Conservation (phyloP, 2,329 filamentous ascomycete species). For the Hymenoscyphus infarciens region DNA sequence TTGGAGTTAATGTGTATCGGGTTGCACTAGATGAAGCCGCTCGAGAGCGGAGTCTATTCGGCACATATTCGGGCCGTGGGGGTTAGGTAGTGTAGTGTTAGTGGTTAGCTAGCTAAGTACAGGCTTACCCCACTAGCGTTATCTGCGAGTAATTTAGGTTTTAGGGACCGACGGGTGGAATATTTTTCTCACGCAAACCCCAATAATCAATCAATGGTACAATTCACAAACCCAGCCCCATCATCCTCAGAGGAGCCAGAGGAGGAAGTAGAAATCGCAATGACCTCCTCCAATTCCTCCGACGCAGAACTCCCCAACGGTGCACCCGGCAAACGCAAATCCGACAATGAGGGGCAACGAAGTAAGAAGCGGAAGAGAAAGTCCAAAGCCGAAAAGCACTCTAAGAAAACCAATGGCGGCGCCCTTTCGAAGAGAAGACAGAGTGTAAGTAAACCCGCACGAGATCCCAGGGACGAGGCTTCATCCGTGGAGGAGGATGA, state of each 20-base stretch:
- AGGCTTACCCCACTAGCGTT: background rate
- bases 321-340: slow-evolving; percentile 20
- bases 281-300: slow-evolving; percentile 13
- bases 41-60: too few species aligned
- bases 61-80: too few species aligned
- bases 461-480: slow-evolving; percentile 54
- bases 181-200: background rate
- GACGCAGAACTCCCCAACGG: slow-evolving; percentile 16
- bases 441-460: slow-evolving; percentile 58
- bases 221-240: slow-evolving; percentile 23
- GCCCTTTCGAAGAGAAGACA: slow-evolving; percentile 42
- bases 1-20: too few species aligned
- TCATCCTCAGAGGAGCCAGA: slow-evolving; percentile 8
- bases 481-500: slow-evolving; percentile 23
- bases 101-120: too few species aligned
- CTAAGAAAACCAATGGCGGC: slow-evolving; percentile 26
- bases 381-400: slow-evolving; percentile 23
- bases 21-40: too few species aligned
- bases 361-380: slow-evolving; percentile 30
- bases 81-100: too few species aligned
- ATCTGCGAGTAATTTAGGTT: background rate
- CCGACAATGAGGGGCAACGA: slow-evolving; percentile 15
- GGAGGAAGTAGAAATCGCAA: slow-evolving; percentile 11
- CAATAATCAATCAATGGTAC: slow-evolving; percentile 23
- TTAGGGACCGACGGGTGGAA: too few species aligned